phyloP scores from a whole-genome alignment of 2,329 filamentous ascomycete genomes.

The Atkinsonella texensis region DNA sequence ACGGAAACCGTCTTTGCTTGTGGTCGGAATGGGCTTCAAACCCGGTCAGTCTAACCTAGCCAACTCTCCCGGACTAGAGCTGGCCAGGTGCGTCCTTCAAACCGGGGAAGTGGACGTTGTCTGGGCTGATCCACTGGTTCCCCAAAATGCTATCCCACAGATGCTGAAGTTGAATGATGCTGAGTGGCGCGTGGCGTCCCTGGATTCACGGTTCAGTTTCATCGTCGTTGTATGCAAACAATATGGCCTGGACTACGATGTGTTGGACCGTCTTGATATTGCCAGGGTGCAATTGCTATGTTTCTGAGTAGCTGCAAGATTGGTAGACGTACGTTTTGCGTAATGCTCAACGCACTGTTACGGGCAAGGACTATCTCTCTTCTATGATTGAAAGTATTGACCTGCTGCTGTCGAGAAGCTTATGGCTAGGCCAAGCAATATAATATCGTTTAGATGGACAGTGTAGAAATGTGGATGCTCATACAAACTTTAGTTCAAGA shows the following conservation, averaged over 20 bases:
- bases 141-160: conserved; percentile 27
- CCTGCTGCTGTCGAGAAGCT: no score
- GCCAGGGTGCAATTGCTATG: conserved; percentile 30
- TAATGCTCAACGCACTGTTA: no score
- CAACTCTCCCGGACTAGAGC: conserved; percentile 34
- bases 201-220: conserved; percentile 28
- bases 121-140: conserved; percentile 32
- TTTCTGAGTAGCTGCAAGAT: not conserved
- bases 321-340: no score
- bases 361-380: no score
- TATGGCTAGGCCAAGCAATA: no score
- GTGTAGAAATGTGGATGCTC: no score
- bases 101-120: conserved; percentile 27
- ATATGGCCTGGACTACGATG: conserved; percentile 26
- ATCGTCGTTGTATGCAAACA: conserved; percentile 33
- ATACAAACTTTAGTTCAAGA: no score
- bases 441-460: no score
- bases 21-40: conserved; percentile 40
- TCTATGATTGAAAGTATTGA: no score
- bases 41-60: conserved; percentile 33
- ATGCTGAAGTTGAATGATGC: conserved; percentile 24
- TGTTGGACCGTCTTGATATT: conserved; percentile 22
- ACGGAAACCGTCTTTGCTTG: conserved; percentile 22
- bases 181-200: conserved; percentile 24
- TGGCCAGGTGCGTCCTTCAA: conserved; percentile 25